Percentiles rank a stretch among this genome's conserved stretches.
phyloP scores from a whole-genome alignment of 495 filamentous ascomycete species.

The Hypoxylon cercidicola region DNA sequence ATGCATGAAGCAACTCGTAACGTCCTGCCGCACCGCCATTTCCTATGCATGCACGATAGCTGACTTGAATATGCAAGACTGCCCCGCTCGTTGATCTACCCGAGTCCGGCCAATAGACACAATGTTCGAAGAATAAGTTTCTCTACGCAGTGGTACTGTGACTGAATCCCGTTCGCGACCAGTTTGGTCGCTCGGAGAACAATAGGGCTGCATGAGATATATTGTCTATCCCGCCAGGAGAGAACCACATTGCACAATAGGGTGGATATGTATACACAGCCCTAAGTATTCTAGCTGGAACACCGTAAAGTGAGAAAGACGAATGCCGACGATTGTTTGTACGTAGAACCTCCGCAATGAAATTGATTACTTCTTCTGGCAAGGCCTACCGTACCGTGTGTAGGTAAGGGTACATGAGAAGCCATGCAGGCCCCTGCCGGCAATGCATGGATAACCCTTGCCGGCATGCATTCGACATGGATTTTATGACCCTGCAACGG shows the following conservation, averaged over 20 bases:
- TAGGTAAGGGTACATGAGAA: constrained; percentile 22
- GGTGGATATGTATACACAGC: background rate
- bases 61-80: background rate
- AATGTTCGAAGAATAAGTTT: background rate
- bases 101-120: background rate
- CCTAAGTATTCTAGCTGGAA: background rate
- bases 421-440: constrained; percentile 27
- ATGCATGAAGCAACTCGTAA: too few species aligned
- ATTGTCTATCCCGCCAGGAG: background rate
- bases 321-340: background rate
- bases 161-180: background rate
- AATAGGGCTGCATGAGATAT: background rate
- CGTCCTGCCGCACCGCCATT: too few species aligned
- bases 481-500: constrained; percentile 4
- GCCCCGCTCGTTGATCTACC: background rate
- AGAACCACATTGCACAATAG: background rate
- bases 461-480: constrained; percentile 26
- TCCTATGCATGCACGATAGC: too few species aligned
- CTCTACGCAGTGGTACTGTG: background rate
- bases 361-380: constrained; percentile 19
- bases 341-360: background rate
- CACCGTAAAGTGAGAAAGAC: too few species aligned
- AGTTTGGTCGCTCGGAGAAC: background rate
- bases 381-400: constrained; percentile 30
- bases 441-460: constrained; percentile 31